Evolutionary conservation across 805 yeast species (phyloP), one percentile per base, ranked within the genome.

Genomic region (Schwanniomyces vanrijiae): DNA sequence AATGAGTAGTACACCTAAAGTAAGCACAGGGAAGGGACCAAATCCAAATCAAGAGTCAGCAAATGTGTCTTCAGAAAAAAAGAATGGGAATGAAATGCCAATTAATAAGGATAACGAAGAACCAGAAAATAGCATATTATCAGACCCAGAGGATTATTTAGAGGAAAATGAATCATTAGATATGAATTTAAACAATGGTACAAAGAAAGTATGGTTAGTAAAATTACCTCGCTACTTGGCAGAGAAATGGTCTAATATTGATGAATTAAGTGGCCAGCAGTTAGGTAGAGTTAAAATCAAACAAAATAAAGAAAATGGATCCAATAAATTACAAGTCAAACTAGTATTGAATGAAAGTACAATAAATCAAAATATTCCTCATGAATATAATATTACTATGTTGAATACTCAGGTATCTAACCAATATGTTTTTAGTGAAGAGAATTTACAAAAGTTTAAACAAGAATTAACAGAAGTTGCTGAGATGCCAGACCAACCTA

Each of bases 171-270:
- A 86, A 66, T 77, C 88, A 11, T 75, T 91, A 25, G 95, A 94
- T 64, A 73, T 94, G 65, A 88, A 90, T 60, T 66, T 90, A 43
- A 51, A 74, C 1, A 71, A 74, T 25, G 81, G 84, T 13, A 75
- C 69, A 41, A 84, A 86, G 58, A 90, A 90, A 55, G 84, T 94
- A 37, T 94, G 98, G 99, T 73, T 94, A 19, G 96, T 94, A 20
- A 81, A 94, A 56, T 71, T 94, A 59, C 98, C 99, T 1, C 83
- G 88, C 60, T 90, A 90, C 59, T 71, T 94, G 50, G 86, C 96
- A 25, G 88, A 85, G 35, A 76, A 80, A 53, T 90, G 97, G 96
- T 77, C 83, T 45, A 77, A 85, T 51, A 76, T 52, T 22, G 81
- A 75, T 20, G 69, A 71, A 38, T 66, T 86, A 42, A 77, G 81